phyloP scores from a whole-genome alignment of 305 asterid species.

The Fraxinus ornus region DNA sequence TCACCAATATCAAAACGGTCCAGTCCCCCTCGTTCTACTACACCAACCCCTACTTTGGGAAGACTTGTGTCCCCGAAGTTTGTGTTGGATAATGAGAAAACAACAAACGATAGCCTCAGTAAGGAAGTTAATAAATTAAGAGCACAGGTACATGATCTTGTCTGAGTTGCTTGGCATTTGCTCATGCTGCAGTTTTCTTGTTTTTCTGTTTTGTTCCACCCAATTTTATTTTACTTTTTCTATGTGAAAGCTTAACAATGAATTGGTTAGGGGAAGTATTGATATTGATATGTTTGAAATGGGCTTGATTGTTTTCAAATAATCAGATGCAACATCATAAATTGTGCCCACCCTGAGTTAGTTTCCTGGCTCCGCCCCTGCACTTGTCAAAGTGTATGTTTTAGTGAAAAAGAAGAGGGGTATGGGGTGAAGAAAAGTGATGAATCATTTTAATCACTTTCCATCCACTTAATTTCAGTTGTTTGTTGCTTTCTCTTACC shows the following conservation, averaged over 20 bases:
- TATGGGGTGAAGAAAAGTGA: not conserved
- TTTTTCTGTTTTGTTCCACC: constrained; percentile 10
- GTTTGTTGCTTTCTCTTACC: not conserved
- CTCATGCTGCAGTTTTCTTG: constrained; percentile 10
- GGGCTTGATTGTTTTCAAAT: constrained; percentile 14
- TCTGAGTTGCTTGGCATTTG: constrained; percentile 17
- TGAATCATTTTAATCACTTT: not conserved
- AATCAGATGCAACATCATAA: not conserved
- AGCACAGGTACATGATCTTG: constrained; percentile 54
- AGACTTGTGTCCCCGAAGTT: constrained; percentile 73
- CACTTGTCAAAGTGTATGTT: not conserved
- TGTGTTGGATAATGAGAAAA: constrained; percentile 50
- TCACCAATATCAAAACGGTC: constrained; percentile 61
- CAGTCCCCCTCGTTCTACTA: constrained; percentile 87
- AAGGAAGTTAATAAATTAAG: constrained; percentile 63
- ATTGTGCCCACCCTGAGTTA: not conserved
- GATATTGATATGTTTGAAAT: constrained; percentile 13
- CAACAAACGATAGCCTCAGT: constrained; percentile 50
- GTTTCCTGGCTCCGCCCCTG: too few relatives aligned
- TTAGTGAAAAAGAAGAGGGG: not conserved
- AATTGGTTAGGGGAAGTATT: constrained; percentile 11
- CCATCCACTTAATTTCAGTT: not conserved
- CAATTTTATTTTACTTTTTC: constrained; percentile 2
- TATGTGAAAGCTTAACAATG: constrained; percentile 4
- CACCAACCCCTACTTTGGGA: constrained; percentile 82